These are phyloP conservation scores for Sorghum bicolor DNA, from an alignment of 176 grass and related monocot species.

Conservation along the genomic window DNA sequence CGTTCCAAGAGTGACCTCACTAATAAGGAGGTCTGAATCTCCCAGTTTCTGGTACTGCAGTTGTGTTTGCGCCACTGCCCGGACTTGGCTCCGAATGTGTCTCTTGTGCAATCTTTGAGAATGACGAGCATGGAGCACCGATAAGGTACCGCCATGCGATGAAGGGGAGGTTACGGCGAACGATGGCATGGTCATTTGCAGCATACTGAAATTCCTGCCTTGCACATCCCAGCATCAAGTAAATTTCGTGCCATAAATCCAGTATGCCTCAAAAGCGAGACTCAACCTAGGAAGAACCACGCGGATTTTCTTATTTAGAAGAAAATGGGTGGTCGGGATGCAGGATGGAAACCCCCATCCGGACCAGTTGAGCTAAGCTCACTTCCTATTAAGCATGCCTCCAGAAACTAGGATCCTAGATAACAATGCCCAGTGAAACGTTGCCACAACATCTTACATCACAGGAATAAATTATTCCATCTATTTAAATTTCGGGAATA, in stretches of 20 bases:
- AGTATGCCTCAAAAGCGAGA: background rate
- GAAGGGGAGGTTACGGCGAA: background rate
- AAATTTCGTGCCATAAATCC: background rate
- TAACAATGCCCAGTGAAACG: too few relatives aligned
- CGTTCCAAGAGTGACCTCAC: constrained; percentile 61
- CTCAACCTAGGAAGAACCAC: background rate
- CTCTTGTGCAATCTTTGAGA: background rate
- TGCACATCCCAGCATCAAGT: constrained; percentile 2
- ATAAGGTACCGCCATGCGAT: background rate
- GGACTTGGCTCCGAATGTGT: background rate
- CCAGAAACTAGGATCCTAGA: background rate
- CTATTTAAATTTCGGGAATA: background rate
- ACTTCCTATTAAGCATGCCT: background rate
- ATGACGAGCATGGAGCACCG: background rate
- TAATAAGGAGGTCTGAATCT: constrained; percentile 60
- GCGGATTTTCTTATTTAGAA: background rate
- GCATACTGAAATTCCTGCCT: background rate
- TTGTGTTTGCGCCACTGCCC: background rate
- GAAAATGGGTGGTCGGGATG: background rate
- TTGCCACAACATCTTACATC: background rate
- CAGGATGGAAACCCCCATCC: background rate
- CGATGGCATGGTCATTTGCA: constrained; percentile 20
- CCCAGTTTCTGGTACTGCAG: constrained; percentile 56
- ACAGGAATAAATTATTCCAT: background rate
- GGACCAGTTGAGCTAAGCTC: background rate